Evolutionary conservation across 2,329 filamentous ascomycete species (phyloP).

Genomic region (Phialophora tarda): DNA sequence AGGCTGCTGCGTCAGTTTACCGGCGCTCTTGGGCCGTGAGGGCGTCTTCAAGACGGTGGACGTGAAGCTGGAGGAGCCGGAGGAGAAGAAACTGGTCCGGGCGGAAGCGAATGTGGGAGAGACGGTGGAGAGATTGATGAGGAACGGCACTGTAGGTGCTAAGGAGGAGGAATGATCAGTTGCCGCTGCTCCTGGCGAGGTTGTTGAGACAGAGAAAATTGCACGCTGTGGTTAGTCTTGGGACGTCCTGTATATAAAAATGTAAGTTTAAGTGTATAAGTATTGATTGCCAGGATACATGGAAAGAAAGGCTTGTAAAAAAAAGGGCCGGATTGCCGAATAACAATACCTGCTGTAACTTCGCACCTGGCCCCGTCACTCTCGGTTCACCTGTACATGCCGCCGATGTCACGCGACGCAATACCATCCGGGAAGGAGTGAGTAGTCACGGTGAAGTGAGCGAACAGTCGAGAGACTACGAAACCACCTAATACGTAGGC

Average conservation of each 20-base stretch:
- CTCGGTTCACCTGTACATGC: too few relatives aligned
- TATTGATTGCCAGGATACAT: background rate
- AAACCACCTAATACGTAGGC: too few relatives aligned
- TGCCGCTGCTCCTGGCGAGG: background rate
- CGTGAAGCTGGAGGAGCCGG: background rate
- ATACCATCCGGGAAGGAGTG: too few relatives aligned
- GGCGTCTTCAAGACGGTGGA: background rate
- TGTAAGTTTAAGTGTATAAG: background rate
- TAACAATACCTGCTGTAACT: too few relatives aligned
- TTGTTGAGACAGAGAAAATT: background rate
- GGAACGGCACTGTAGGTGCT: background rate
- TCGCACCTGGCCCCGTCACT: too few relatives aligned
- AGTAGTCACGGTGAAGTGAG: too few relatives aligned
- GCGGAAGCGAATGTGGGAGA: background rate
- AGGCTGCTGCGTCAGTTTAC: constrained; percentile 57
- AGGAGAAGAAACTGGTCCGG: background rate
- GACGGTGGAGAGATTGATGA: background rate
- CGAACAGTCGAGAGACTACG: too few relatives aligned
- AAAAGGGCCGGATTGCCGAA: background rate
- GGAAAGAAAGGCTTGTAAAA: background rate
- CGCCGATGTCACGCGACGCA: too few relatives aligned
- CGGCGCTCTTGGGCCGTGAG: constrained; percentile 31
- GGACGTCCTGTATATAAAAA: background rate
- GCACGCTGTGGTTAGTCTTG: background rate
- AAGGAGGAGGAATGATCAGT: background rate